Conservation (phyloP, 345 rosid genomes). For the Arabidopsis thaliana region TAIR10.1 NC_003070.9:9443501-9444000, state of each 20-base stretch:
- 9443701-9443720: conserved; percentile 38
- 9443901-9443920: conserved; percentile 40
- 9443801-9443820: conserved; percentile 40
- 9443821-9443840: conserved; percentile 47
- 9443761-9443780: conserved; percentile 34
- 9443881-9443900: conserved; percentile 41
- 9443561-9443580: background rate
- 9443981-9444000: conserved; percentile 34
- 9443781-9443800: conserved; percentile 43
- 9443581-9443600: conserved; percentile 32
- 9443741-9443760: conserved; percentile 38
- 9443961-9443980: conserved; percentile 35
- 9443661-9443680: conserved; percentile 38
- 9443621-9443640: conserved; percentile 40
- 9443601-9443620: conserved; percentile 42
- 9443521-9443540: background rate
- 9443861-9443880: conserved; percentile 36
- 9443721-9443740: conserved; percentile 33
- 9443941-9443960: conserved; percentile 22
- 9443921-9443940: conserved; percentile 27
- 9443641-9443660: conserved; percentile 45
- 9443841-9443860: conserved; percentile 40
- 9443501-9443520: conserved; percentile 40
- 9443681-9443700: conserved; percentile 35
- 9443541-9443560: background rate